phyloP scores from a whole-genome alignment of 257 asterid genomes.

The Datura wrightii region DNA sequence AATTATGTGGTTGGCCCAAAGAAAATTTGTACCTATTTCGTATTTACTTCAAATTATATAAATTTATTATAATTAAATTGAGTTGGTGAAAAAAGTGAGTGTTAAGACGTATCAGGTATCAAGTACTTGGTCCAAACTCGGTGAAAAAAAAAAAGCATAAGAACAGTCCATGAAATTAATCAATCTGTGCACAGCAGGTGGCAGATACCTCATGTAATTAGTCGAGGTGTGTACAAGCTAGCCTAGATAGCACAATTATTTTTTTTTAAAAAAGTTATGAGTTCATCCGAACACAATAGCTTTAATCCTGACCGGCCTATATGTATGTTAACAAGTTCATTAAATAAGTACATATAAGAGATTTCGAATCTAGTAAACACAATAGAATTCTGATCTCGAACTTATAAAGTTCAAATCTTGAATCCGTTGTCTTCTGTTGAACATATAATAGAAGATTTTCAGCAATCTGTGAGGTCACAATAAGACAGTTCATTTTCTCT shows the following conservation, averaged over 20 bases:
- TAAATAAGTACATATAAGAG: background rate
- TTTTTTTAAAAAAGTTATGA: background rate
- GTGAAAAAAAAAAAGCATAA: too few relatives aligned
- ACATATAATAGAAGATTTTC: background rate
- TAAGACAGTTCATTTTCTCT: background rate
- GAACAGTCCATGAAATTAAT: background rate
- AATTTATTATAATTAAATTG: background rate
- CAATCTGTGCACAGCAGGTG: too few relatives aligned
- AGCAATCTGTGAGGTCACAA: background rate
- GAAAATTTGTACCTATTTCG: background rate
- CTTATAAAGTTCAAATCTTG: background rate
- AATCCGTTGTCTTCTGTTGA: fast-evolving
- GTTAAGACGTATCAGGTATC: too few relatives aligned
- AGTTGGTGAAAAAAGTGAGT: too few relatives aligned
- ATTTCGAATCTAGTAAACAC: background rate
- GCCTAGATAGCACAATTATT: background rate
- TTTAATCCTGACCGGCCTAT: background rate
- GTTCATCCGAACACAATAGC: background rate
- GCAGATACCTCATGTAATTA: background rate
- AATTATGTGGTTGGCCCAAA: background rate
- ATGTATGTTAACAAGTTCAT: too few relatives aligned
- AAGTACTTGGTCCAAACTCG: too few relatives aligned
- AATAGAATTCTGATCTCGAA: background rate
- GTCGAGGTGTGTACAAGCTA: fast-evolving
- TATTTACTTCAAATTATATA: background rate